phyloP scores from a whole-genome alignment of 257 asterid species.

The Rauvolfia tetraphylla region DNA sequence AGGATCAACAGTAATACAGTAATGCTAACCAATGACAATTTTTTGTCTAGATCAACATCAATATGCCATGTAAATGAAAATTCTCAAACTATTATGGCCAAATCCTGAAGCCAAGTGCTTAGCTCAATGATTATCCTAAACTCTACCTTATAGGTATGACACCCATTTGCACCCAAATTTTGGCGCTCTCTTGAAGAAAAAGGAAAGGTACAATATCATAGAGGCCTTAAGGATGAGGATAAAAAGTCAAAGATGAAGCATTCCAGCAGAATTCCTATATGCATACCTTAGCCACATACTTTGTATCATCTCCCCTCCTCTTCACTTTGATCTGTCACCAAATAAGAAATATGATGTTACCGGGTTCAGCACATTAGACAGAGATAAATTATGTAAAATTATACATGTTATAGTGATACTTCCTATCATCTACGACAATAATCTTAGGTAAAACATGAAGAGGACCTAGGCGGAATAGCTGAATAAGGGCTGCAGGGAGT shows the following conservation, averaged over 20 bases:
- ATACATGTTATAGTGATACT: neutral
- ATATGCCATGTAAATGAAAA: neutral
- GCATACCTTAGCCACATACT: constrained; percentile 85
- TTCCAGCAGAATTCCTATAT: neutral
- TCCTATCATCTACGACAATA: neutral
- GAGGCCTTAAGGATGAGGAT: neutral
- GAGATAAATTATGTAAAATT: neutral
- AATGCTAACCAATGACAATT: neutral
- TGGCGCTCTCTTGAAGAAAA: neutral
- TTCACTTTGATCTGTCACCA: constrained; percentile 80
- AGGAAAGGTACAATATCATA: neutral
- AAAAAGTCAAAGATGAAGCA: neutral
- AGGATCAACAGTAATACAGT: neutral
- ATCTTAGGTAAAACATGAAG: constrained; percentile 1
- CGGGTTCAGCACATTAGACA: constrained; percentile 15
- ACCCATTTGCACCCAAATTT: neutral
- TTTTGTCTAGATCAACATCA: neutral
- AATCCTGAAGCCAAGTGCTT: neutral
- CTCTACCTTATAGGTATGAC: neutral
- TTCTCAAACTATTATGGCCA: neutral
- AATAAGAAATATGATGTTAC: constrained; percentile 16
- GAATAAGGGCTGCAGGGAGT: constrained; percentile 1
- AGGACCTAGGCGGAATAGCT: neutral
- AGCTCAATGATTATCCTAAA: neutral
- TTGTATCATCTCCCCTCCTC: constrained; percentile 85